These are phyloP conservation scores for Lipomyces starkeyi DNA, from an alignment of 805 yeast genomes.

Conservation along the genomic window DNA sequence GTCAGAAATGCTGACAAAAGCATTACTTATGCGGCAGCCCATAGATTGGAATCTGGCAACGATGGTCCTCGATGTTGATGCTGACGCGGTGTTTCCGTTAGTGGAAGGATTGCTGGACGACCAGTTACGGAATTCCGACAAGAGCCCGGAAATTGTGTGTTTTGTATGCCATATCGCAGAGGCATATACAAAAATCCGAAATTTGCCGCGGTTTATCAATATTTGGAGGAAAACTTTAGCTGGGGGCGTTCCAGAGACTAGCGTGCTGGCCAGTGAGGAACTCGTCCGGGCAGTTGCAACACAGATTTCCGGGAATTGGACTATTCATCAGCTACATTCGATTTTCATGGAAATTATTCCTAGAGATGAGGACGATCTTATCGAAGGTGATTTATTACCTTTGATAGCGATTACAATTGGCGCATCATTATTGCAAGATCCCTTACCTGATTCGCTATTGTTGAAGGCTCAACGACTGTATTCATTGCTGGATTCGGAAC, in stretches of 20 bases:
- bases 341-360: not conserved
- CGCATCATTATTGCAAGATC: constrained; percentile 8
- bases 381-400: constrained; percentile 12
- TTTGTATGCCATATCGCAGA: constrained; percentile 19
- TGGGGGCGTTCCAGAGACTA: not conserved
- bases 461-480: not conserved
- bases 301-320: constrained; percentile 16
- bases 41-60: constrained; percentile 28
- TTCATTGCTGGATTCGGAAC: not conserved
- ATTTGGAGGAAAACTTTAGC: constrained; percentile 24
- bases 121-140: not conserved
- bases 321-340: constrained; percentile 10
- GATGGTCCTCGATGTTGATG: constrained; percentile 24
- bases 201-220: constrained; percentile 13
- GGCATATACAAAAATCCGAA: constrained; percentile 22
- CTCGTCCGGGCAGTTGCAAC: constrained; percentile 12
- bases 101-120: constrained; percentile 13
- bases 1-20: constrained; percentile 17
- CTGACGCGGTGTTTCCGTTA: constrained; percentile 27
- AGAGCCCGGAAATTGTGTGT: not conserved
- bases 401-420: constrained; percentile 12
- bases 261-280: constrained; percentile 10
- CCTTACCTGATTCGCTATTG: not conserved
- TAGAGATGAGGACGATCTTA: not conserved
- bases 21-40: constrained; percentile 6